A percentile compares a stretch with the other conserved stretches of the same genome.
phyloP scores from a whole-genome alignment of 371 early-diverging fungal species.

The Paraphysoderma sedebokerense region DNA sequence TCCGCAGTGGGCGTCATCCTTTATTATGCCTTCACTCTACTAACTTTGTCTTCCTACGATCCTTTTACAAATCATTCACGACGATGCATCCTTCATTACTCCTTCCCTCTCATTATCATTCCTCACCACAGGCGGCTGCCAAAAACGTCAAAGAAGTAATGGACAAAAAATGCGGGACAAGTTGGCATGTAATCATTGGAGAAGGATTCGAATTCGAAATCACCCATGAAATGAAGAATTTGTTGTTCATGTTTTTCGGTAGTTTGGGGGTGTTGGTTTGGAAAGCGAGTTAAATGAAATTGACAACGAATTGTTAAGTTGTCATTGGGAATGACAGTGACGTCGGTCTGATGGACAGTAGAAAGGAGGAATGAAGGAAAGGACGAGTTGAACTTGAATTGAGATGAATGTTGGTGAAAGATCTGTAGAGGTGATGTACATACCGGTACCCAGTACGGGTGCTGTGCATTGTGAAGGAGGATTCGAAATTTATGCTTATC shows the following conservation, averaged over 20 bases:
- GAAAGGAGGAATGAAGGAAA: no score
- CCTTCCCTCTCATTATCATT: background rate
- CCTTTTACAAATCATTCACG: background rate
- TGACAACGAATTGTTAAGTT: constrained; percentile 1
- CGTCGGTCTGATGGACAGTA: no score
- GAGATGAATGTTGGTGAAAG: no score
- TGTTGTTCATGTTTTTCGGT: constrained; percentile 35
- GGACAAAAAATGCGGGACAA: constrained; percentile 31
- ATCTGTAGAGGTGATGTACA: no score
- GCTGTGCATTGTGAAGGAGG: no score
- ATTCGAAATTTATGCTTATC: no score
- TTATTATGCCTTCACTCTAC: no score
- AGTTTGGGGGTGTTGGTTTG: constrained; percentile 11
- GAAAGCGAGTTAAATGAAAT: constrained; percentile 3
- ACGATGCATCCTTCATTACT: background rate
- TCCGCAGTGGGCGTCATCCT: no score
- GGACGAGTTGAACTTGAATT: no score
- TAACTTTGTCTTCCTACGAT: no score
- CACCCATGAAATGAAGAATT: constrained; percentile 26
- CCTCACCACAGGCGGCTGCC: constrained; percentile 16
- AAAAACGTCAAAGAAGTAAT: constrained; percentile 30
- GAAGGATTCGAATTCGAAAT: constrained; percentile 36
- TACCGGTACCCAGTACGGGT: no score
- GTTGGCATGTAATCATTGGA: constrained; percentile 33
- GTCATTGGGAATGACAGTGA: no score